phyloP scores from a whole-genome alignment of 2,329 filamentous ascomycete genomes.

The Fusarium newnesense region DNA sequence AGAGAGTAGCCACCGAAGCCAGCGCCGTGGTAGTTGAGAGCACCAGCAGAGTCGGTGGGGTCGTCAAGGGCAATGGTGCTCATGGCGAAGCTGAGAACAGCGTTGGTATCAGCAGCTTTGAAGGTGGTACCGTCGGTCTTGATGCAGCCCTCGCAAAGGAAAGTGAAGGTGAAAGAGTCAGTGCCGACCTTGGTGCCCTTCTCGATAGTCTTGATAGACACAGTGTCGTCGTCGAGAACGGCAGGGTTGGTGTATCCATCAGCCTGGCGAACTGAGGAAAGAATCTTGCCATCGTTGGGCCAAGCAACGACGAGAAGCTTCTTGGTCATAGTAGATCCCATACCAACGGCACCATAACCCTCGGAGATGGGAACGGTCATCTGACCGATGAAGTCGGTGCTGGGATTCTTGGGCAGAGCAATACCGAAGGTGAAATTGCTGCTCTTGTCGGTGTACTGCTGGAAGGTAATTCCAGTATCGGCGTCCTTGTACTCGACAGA shows the following conservation, averaged over 20 bases:
- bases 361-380: constrained; percentile 62
- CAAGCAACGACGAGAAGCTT: constrained; percentile 68
- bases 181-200: constrained; percentile 67
- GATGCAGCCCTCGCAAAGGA: constrained; percentile 70
- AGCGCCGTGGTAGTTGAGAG: constrained; percentile 53
- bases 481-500: constrained; percentile 53
- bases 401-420: constrained; percentile 62
- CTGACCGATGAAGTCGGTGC: constrained; percentile 67
- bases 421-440: constrained; percentile 65
- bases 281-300: constrained; percentile 62
- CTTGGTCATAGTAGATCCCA: constrained; percentile 67
- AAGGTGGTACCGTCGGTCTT: constrained; percentile 57
- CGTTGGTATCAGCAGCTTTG: constrained; percentile 55
- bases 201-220: constrained; percentile 61
- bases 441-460: constrained; percentile 56
- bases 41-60: constrained; percentile 46
- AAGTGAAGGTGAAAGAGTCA: constrained; percentile 71
- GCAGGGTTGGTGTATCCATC: constrained; percentile 68
- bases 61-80: constrained; percentile 56
- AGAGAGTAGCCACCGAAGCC: constrained; percentile 58
- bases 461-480: constrained; percentile 64
- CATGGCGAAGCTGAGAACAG: constrained; percentile 68
- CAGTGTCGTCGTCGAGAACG: constrained; percentile 68
- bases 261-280: constrained; percentile 68
- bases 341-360: constrained; percentile 64